Base-by-base conservation (phyloP, 2,329 filamentous ascomycete genomes). In the Sporothrix brasiliensis region DNA sequence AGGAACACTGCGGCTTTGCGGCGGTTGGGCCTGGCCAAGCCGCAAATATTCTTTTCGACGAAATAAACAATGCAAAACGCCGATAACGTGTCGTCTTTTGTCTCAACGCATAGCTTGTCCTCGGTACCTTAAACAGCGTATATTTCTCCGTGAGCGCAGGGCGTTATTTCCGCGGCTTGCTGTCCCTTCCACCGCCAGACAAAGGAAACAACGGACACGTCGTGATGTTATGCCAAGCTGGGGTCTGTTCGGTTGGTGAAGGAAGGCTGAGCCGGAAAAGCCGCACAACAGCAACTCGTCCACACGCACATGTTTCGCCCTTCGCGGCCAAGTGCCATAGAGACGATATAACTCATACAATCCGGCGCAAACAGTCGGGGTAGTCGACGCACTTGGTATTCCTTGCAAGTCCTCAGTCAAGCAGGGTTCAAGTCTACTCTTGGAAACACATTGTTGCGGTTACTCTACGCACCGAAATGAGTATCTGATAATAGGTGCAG, bases 401-500 rank as follows among this genome's bases (percentile, higher is more conserved):
- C 34, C n/a, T 24, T 53, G 52, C 7, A 53, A 53, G 52, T 13
- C 21, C 11, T 53, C 52, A 10, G 21, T 58, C 27, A 58, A 13
- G 27, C 54, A 30, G 27, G 34, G 24, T 19, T 56, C 34, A 34
- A 11, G 54, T 34, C 6, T 34, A 5, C 44, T 58, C 30, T 21
- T 41, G 19, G 41, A 39, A n/a, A 47, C 39, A 63, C 41, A 47
- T 16, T 3, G 39, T 27, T 24, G 24, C 13, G 34, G 13, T 39
- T 63, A 30, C 24, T 30, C 50, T n/a, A 21, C 21, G 5, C n/a
- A 21, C 34, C 56, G 56, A 30, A 60, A 24, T 39, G 13, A 47
- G 11, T 47, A 44, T 63, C 21, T 68, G 41, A 34, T 65, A n/a
- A 49, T 65, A 49, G 61, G 50, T 65, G 61, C 41, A 65, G 47